A percentile compares a stretch with the other conserved stretches of the same genome.
These are phyloP conservation scores for Crithidia bombi DNA, from an alignment of 208 protist genomes.

Conservation along the genomic window DNA sequence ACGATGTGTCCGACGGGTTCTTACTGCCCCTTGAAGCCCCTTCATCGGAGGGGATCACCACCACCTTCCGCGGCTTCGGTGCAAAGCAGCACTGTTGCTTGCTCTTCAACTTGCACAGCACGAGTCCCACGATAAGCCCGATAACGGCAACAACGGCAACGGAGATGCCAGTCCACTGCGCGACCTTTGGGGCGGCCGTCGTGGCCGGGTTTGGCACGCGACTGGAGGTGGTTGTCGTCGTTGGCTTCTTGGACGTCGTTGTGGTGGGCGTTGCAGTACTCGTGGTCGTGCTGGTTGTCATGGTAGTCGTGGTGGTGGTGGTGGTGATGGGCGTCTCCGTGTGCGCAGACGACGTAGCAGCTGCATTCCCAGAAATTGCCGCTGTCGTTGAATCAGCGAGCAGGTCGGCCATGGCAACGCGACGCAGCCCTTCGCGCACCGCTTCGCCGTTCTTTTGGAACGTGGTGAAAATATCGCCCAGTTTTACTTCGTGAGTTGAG, in stretches of 20 bases:
- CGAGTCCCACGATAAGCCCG: not conserved
- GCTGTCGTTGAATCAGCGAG: too few relatives aligned
- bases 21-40: not conserved
- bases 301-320: not conserved
- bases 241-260: not conserved
- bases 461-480: too few relatives aligned
- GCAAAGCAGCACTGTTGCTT: constrained; percentile 29
- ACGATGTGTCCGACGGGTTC: constrained; percentile 6
- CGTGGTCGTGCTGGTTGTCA: not conserved
- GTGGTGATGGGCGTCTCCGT: not conserved
- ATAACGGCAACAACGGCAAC: constrained; percentile 6
- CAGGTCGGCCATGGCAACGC: too few relatives aligned
- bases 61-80: not conserved
- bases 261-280: constrained; percentile 2
- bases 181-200: not conserved
- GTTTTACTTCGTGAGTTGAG: too few relatives aligned
- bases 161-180: constrained; percentile 21
- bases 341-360: not conserved
- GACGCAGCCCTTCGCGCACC: too few relatives aligned
- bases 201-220: not conserved
- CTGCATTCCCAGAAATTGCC: not conserved
- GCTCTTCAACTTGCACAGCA: constrained; percentile 18
- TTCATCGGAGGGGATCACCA: not conserved
- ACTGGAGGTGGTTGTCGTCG: constrained; percentile 18
- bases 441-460: too few relatives aligned